phyloP scores from a whole-genome alignment of 352 stramenopile genomes.

The Phytophthora pistaciae region DNA sequence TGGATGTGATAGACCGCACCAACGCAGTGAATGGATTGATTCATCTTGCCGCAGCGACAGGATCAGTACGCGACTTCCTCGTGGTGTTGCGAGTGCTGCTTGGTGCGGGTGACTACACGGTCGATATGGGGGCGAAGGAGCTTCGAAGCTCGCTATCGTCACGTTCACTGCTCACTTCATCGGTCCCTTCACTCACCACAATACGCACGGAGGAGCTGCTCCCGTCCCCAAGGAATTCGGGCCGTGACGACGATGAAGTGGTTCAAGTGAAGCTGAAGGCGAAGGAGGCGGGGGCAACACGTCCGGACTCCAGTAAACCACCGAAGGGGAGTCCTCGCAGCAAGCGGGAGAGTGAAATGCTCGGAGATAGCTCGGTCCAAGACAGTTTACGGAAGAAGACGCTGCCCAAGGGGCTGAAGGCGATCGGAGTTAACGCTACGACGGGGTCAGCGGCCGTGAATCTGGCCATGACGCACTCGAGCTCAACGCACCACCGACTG shows the following conservation, averaged over 20 bases:
- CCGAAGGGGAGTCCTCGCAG: constrained; percentile 10
- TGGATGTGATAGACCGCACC: constrained; percentile 51
- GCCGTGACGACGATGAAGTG: constrained; percentile 17
- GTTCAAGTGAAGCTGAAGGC: constrained; percentile 5
- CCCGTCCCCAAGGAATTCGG: constrained; percentile 14
- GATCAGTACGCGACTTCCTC: constrained; percentile 67
- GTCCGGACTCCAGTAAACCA: constrained; percentile 17
- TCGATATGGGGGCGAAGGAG: constrained; percentile 32
- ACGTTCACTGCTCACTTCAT: constrained; percentile 32
- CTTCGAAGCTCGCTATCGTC: constrained; percentile 26
- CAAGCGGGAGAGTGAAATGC: constrained; percentile 28
- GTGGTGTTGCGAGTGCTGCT: constrained; percentile 64
- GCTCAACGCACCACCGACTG: constrained; percentile 25
- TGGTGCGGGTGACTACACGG: constrained; percentile 33
- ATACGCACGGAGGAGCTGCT: constrained; percentile 21
- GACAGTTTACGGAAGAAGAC: constrained; percentile 44
- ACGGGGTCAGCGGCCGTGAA: constrained; percentile 19
- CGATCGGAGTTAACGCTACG: constrained; percentile 21
- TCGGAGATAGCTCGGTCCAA: constrained; percentile 25
- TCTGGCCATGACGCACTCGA: constrained; percentile 20
- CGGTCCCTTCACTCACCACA: constrained; percentile 37
- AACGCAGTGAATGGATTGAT: constrained; percentile 65
- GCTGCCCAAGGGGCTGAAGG: constrained; percentile 39
- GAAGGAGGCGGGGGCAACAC: neutral
- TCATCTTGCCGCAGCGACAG: constrained; percentile 58